Conservation (phyloP, 2,329 filamentous ascomycete species). For the Cercospora citrullina region DNA sequence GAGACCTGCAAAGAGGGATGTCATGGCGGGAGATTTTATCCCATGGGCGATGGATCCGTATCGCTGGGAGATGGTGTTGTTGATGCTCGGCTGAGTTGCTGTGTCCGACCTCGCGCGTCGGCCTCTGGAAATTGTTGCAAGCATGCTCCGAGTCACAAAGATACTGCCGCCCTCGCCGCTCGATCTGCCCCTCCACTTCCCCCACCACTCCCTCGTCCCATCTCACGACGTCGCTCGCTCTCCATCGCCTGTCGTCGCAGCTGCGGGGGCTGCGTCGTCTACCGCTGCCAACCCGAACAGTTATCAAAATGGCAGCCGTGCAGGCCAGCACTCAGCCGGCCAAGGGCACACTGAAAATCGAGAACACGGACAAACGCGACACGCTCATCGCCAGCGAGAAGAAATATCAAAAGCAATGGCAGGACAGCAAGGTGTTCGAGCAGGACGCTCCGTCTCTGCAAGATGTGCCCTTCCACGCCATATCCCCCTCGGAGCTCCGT, state of each 20-base stretch:
- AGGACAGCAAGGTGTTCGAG: slow-evolving; percentile 75
- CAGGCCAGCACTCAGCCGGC: slow-evolving; percentile 54
- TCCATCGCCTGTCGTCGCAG: slow-evolving; percentile 29
- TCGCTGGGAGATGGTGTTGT: neutral
- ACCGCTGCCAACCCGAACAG: slow-evolving; percentile 10
- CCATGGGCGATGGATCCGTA: neutral
- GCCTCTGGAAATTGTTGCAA: neutral
- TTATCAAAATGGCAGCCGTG: slow-evolving; percentile 49
- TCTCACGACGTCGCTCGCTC: slow-evolving; percentile 34
- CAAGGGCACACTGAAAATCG: slow-evolving; percentile 65
- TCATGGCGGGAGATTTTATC: slow-evolving; percentile 20
- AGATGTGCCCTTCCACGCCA: slow-evolving; percentile 74
- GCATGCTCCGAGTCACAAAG: neutral
- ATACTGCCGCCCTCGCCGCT: neutral
- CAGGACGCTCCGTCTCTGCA: slow-evolving; percentile 75
- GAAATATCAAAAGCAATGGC: slow-evolving; percentile 87
- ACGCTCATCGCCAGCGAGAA: slow-evolving; percentile 80
- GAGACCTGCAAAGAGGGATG: slow-evolving; percentile 30
- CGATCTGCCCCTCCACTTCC: neutral
- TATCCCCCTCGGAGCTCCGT: slow-evolving; percentile 72
- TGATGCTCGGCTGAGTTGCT: slow-evolving; percentile 2
- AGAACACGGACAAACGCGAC: slow-evolving; percentile 84
- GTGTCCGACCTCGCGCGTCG: neutral
- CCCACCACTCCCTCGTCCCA: slow-evolving; percentile 17
- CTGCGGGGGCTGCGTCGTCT: slow-evolving; percentile 38